Evolutionary conservation across 129 eudicot genomes (phyloP), one percentile per base, ranked within the genome.

Genomic region (Ambrosia trifida): DNA sequence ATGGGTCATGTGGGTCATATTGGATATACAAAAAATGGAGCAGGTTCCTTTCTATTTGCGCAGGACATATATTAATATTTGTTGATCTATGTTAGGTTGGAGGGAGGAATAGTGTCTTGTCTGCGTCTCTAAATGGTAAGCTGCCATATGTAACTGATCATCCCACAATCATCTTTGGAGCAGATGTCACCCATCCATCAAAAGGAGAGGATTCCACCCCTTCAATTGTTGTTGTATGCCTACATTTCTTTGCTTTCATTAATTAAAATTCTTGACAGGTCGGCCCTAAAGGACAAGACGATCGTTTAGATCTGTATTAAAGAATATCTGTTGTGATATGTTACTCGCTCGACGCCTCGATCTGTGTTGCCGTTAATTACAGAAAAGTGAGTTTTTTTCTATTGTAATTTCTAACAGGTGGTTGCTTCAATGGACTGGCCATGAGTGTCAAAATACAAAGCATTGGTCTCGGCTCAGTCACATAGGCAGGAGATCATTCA

Each of bases 351-450:
- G 18, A 4, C 40, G 18, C 31, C 41, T 18, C 19, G 40, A 4
- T 18, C 41, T 59, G 13, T 30, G 5, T 51, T 49, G 18, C 3
- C 12, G 2, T 40, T 40, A 1, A 4, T 38, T 38, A 38, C 2
- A 5, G 43, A 38, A 6, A 0, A 38, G 43, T 7, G 43, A 9
- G 5, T 0, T 51, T 59, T 28, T 1, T 16, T n/a, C 3, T 30
- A 33, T 36, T 46, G 18, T 17, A 43, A 36, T 8, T 16, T 13
- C 43, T 52, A 65, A 16, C 72, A 86, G 97, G 97, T 91, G 5
- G 97, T 91, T 20, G 97, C 94, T 6, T 91, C 97, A 16, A 85
- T 88, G 89, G 97, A 91, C 50, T 84, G 96, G 96, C 96, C 96
- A 0, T 35, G 80, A 11, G 82, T 89, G 1, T 81, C 94, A 0